These are phyloP conservation scores for Fusarium tjaetaba DNA, from an alignment of 2,329 filamentous ascomycete genomes.

Conservation along the genomic window DNA sequence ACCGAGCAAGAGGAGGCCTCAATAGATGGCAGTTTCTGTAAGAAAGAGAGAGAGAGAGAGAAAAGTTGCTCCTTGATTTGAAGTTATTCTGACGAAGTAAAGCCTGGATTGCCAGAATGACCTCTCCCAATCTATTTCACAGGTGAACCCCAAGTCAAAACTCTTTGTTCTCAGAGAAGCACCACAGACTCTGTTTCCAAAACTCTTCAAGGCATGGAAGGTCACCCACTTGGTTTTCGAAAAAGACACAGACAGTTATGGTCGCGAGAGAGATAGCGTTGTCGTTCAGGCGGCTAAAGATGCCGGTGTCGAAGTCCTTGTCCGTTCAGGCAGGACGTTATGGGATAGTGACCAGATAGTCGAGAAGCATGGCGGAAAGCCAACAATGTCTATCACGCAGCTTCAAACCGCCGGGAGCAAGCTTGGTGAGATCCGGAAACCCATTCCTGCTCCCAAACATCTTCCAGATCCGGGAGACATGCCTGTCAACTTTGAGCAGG, in stretches of 20 bases:
- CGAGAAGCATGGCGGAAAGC: slow-evolving; percentile 70
- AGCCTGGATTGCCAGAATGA: slow-evolving; percentile 79
- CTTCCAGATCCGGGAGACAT: slow-evolving; percentile 74
- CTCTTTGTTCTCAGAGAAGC: slow-evolving; percentile 78
- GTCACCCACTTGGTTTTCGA: slow-evolving; percentile 83
- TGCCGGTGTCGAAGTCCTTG: slow-evolving; percentile 75
- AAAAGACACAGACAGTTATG: slow-evolving; percentile 81
- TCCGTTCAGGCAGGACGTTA: slow-evolving; percentile 71
- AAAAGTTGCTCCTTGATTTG: not conserved
- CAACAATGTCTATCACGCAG: slow-evolving; percentile 79
- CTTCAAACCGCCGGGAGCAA: slow-evolving; percentile 71
- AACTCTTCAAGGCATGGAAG: slow-evolving; percentile 77
- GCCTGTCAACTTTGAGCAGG: slow-evolving; percentile 67
- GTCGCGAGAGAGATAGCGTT: slow-evolving; percentile 67
- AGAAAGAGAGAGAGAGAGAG: slow-evolving; percentile 19
- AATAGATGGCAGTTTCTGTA: slow-evolving; percentile 81
- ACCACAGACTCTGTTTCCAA: slow-evolving; percentile 75
- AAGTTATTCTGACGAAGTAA: slow-evolving; percentile 1
- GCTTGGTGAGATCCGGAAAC: slow-evolving; percentile 68
- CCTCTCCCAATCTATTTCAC: slow-evolving; percentile 72
- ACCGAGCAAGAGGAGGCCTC: slow-evolving; percentile 72
- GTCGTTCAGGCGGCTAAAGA: slow-evolving; percentile 68
- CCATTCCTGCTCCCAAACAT: slow-evolving; percentile 66
- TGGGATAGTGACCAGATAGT: slow-evolving; percentile 80
- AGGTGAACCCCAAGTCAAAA: slow-evolving; percentile 75